phyloP scores from a whole-genome alignment of 768 basidiomycete genomes.

The Fistulinella prunicolor region DNA sequence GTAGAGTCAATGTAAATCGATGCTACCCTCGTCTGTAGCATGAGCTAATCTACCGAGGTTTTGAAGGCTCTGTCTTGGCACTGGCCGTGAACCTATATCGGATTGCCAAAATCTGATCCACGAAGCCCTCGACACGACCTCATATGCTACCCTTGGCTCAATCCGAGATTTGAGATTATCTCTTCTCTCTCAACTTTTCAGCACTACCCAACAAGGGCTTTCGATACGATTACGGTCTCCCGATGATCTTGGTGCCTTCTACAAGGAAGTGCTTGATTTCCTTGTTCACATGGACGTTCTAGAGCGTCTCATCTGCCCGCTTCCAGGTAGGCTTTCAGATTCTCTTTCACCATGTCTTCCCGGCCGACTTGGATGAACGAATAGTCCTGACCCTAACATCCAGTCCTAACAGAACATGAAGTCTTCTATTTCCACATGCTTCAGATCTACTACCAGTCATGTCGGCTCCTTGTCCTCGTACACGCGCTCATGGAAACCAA shows the following conservation, averaged over 20 bases:
- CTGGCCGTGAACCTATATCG: slow-evolving; percentile 41
- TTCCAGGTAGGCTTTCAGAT: slow-evolving; percentile 32
- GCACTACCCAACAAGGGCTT: slow-evolving; percentile 32
- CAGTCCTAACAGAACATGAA: slow-evolving; percentile 44
- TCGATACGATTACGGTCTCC: slow-evolving; percentile 28
- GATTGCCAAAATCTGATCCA: slow-evolving; percentile 29
- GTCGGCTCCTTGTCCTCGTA: slow-evolving; percentile 38
- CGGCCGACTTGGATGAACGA: background rate
- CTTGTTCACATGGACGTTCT: slow-evolving; percentile 35
- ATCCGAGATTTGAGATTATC: slow-evolving; percentile 38
- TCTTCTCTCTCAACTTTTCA: slow-evolving; percentile 35
- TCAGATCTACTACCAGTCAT: slow-evolving; percentile 39
- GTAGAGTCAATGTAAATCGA: slow-evolving; percentile 38
- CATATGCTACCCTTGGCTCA: slow-evolving; percentile 16
- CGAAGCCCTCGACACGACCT: slow-evolving; percentile 30
- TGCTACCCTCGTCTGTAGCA: background rate
- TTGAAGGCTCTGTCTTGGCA: slow-evolving; percentile 40
- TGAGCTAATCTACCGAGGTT: background rate
- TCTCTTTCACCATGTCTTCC: background rate
- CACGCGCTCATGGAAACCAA: slow-evolving; percentile 33
- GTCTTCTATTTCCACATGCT: slow-evolving; percentile 42
- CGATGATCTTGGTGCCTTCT: slow-evolving; percentile 32
- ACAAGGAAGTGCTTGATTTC: slow-evolving; percentile 33
- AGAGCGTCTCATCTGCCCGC: slow-evolving; percentile 36
- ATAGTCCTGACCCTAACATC: slow-evolving; percentile 22